Base-by-base conservation (phyloP, 345 rosid genomes). In the Alliaria petiolata region DNA sequence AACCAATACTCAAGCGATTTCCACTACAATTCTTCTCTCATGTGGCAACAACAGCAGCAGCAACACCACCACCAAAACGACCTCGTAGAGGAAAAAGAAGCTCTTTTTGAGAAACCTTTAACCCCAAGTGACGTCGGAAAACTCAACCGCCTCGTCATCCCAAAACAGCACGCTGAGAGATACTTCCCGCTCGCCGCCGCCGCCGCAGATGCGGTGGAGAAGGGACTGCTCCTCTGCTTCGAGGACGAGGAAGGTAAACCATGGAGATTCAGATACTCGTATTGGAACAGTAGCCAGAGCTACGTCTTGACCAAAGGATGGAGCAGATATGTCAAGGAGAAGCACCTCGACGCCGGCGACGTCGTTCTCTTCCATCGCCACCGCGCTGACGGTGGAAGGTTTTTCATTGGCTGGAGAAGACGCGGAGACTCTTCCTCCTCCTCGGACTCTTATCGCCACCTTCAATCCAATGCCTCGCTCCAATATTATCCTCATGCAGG, bases 61-160 rank as follows among this genome's bases (percentile, higher is more conserved):
- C 74, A 50, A 52, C 77, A 57, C 0, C 62, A 62, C 54, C 35
- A 68, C 12, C 81, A 68, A 46, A 73, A 61, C 51, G 78, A 82
- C 4, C 70, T 71, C 47, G 76, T 67, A 0, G 75, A 76, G 4
- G 82, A 74, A 2, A 79, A 81, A 15, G 89, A 84, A 59, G 78
- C 87, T 53, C 83, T 91, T 82, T 91, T 91, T 76, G 90, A 91
- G 71, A 91, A 91, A 61, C 87, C 90, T 50, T 81, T 91, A 34
- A 91, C 97, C 0, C 97, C 97, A 0, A 89, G 96, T 55, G 97
- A 91, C 69, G 97, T 91, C 4, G 97, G 97, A 1, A 89, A 91
- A 78, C 93, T 91, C 15, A 91, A 91, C 84, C 87, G 97, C 44
- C 80, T 91, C 1, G 97, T 91, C 7, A 91, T 91, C 42, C 97